Evolutionary conservation across 2,329 filamentous ascomycete genomes (phyloP).

Genomic region (Shiraia sp.): DNA sequence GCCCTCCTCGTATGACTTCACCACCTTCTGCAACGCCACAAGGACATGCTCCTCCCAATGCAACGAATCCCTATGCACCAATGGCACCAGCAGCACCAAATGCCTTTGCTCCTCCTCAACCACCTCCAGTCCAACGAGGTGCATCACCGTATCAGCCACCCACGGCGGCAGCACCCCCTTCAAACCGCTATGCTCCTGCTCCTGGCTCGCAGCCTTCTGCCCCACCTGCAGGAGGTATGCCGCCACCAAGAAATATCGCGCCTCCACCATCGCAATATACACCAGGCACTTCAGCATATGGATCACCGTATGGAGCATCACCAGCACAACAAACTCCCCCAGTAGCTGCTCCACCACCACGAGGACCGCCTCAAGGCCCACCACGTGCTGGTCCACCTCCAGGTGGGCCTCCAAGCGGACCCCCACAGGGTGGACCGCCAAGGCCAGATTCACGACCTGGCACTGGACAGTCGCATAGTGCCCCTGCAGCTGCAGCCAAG

Average conservation of each 20-base stretch:
- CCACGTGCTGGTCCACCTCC: conserved; percentile 50
- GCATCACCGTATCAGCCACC: conserved; percentile 86
- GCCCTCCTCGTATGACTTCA: conserved; percentile 64
- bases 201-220: conserved; percentile 58
- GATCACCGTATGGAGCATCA: conserved; percentile 23
- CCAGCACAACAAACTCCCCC: conserved; percentile 43
- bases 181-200: conserved; percentile 67
- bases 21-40: conserved; percentile 61
- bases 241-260: conserved; percentile 49
- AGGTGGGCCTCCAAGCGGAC: conserved; percentile 35
- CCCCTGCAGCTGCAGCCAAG: conserved; percentile 61
- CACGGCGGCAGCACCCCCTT: conserved; percentile 65
- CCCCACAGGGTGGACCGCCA: conserved; percentile 46
- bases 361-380: conserved; percentile 41
- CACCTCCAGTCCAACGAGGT: conserved; percentile 69
- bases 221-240: conserved; percentile 43
- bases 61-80: conserved; percentile 68
- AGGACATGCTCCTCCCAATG: conserved; percentile 50
- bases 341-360: conserved; percentile 50
- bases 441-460: conserved; percentile 48
- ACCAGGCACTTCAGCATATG: conserved; percentile 41
- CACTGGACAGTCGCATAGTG: conserved; percentile 55
- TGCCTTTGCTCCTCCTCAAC: conserved; percentile 52
- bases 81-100: conserved; percentile 62
- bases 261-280: conserved; percentile 46